Evolutionary conservation across 2,329 filamentous ascomycete genomes (phyloP), one percentile per base, ranked within the genome.

Genomic region (Xylariaceae sp.): DNA sequence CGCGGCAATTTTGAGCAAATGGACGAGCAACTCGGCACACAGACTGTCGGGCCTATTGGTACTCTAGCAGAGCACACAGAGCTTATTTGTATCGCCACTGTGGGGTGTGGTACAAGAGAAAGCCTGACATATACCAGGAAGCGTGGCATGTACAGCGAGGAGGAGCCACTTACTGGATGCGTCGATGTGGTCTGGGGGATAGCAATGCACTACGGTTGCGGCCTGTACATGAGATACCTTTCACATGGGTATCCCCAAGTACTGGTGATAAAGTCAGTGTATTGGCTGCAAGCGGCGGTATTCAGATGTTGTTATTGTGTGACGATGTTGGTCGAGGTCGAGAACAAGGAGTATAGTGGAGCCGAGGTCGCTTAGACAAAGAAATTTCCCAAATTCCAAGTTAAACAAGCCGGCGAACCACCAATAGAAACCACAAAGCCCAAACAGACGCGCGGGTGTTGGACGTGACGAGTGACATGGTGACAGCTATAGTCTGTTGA

Each of bases 401-500:
- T 26, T 11, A 26, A 11, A 6, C 22, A 11, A 6, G 22, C 11
- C 13, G 24, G 19, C 17, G 32, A 29, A 41, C 35, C 22, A 15
- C 47, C 47, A 52, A 48, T 49, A 40, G 41, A 30, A 38, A 19
- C n/a, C 22, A 26, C 15, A 43, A 24, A 30, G n/a, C 12, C 43
- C 42, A 39, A 48, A 54, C 46, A 56, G 43, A 43, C 55, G 54
- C 54, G 55, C 53, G 51, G 46, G 41, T 54, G 45, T 41, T 44
- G 31, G 40, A 34, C 39, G n/a, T 46, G 30, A 39, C 40, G 16
- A 26, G 6, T 11, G 22, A 26, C 6, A 26, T 11, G 22, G 22
- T 11, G 22, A 26, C n/a, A 26, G 22, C 22, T 26, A 26, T 11
- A n/a, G n/a, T n/a, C n/a, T n/a, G n/a, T n/a, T n/a, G n/a, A n/a